A percentile compares a stretch with the other conserved stretches of the same genome.
phyloP scores from a whole-genome alignment of 805 yeast genomes.

The Wickerhamomyces sydowiorum region DNA sequence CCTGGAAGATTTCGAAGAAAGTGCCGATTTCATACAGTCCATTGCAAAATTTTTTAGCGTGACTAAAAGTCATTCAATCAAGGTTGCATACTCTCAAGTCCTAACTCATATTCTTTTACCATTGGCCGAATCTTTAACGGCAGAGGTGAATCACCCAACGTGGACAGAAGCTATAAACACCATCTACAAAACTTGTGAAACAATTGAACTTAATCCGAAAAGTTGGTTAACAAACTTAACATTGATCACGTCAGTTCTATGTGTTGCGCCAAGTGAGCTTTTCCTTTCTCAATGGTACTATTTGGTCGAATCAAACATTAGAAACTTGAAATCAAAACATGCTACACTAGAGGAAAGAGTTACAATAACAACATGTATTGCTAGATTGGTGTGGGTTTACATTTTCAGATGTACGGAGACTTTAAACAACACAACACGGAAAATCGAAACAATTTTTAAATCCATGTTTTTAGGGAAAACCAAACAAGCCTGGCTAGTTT shows the following conservation, averaged over 20 bases:
- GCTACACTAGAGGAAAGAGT: conserved; percentile 36
- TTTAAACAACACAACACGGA: conserved; percentile 77
- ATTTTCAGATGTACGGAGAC: conserved; percentile 84
- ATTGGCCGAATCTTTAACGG: conserved; percentile 78
- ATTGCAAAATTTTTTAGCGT: conserved; percentile 74
- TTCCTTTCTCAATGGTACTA: conserved; percentile 70
- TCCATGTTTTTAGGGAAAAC: conserved; percentile 48
- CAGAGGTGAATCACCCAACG: conserved; percentile 92
- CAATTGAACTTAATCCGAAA: conserved; percentile 37
- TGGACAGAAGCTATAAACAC: conserved; percentile 81
- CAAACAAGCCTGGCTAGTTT: conserved; percentile 72
- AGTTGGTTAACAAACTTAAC: conserved; percentile 67
- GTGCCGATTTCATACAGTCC: conserved; percentile 85
- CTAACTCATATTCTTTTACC: conserved; percentile 71
- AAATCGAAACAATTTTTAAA: conserved; percentile 59
- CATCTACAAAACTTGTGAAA: conserved; percentile 47
- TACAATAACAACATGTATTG: conserved; percentile 54
- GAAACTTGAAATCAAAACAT: conserved; percentile 61
- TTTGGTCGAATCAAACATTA: conserved; percentile 56
- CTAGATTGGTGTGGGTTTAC: conserved; percentile 87
- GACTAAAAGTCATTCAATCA: conserved; percentile 59
- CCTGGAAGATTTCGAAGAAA: conserved; percentile 83
- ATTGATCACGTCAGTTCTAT: conserved; percentile 64
- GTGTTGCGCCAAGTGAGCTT: conserved; percentile 74
- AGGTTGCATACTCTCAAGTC: conserved; percentile 81